Conservation (phyloP, 805 yeast genomes). For the Zygotorulaspora chibaensis region DNA sequence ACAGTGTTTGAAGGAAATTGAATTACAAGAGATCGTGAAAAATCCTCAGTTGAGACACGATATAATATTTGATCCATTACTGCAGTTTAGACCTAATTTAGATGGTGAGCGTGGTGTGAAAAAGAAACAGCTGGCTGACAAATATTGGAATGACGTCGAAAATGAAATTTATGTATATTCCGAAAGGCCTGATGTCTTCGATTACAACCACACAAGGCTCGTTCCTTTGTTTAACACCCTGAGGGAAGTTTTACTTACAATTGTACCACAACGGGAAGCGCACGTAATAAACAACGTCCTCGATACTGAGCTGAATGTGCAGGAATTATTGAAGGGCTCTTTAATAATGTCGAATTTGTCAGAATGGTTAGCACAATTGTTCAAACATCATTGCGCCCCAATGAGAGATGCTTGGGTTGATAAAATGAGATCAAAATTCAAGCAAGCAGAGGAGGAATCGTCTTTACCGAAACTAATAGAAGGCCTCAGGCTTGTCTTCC, state of each 20-base stretch:
- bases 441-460: conserved; percentile 39
- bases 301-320: conserved; percentile 71
- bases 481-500: conserved; percentile 73
- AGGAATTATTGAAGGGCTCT: conserved; percentile 67
- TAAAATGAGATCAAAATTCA: conserved; percentile 64
- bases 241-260: conserved; percentile 65
- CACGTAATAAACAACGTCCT: conserved; percentile 61
- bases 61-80: conserved; percentile 83
- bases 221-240: conserved; percentile 75
- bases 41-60: conserved; percentile 94
- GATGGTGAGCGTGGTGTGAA: conserved; percentile 88
- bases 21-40: conserved; percentile 78
- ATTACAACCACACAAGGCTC: conserved; percentile 42
- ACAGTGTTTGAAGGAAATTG: conserved; percentile 79
- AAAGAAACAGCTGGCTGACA: conserved; percentile 69
- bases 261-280: conserved; percentile 75
- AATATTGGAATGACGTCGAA: conserved; percentile 77
- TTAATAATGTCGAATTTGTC: conserved; percentile 68
- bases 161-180: conserved; percentile 53
- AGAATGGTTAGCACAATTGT: conserved; percentile 67
- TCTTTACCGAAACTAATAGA: conserved; percentile 56
- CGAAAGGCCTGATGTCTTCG: conserved; percentile 26
- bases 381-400: conserved; percentile 91
- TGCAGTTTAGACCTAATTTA: conserved; percentile 85
- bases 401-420: conserved; percentile 90